Evolutionary conservation across 208 protist genomes (phyloP).

Genomic region (Leishmania major): DNA sequence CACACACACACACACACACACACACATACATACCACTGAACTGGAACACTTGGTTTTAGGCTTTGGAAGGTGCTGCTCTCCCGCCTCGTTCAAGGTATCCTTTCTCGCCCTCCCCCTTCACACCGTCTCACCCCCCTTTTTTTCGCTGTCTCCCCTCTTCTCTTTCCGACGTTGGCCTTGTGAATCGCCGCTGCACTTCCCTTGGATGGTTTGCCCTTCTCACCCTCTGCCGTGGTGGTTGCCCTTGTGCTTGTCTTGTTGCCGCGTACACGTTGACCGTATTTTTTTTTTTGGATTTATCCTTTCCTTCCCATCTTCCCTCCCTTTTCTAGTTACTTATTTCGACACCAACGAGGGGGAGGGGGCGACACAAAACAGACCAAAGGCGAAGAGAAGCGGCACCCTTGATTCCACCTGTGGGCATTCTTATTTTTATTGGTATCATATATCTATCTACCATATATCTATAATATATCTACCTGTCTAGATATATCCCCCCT

Average conservation of each 20-base stretch:
- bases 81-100: background rate
- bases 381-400: too few relatives aligned
- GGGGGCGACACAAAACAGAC: too few relatives aligned
- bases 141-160: background rate
- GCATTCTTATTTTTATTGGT: too few relatives aligned
- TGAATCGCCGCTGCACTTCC: background rate
- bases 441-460: background rate
- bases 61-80: background rate
- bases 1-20: background rate
- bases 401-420: too few relatives aligned
- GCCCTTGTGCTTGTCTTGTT: too few relatives aligned
- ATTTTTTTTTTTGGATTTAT: background rate
- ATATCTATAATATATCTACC: background rate
- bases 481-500: background rate
- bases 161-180: background rate
- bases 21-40: background rate
- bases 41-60: background rate
- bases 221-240: background rate
- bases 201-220: background rate
- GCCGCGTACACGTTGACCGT: too few relatives aligned
- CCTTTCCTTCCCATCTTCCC: background rate
- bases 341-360: background rate
- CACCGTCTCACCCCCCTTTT: slow-evolving; percentile 1
- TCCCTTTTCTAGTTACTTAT: background rate
- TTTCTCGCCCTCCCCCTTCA: background rate